Evolutionary conservation across 202 grass and related monocot genomes (phyloP).

Genomic region (Panicum virgatum): DNA sequence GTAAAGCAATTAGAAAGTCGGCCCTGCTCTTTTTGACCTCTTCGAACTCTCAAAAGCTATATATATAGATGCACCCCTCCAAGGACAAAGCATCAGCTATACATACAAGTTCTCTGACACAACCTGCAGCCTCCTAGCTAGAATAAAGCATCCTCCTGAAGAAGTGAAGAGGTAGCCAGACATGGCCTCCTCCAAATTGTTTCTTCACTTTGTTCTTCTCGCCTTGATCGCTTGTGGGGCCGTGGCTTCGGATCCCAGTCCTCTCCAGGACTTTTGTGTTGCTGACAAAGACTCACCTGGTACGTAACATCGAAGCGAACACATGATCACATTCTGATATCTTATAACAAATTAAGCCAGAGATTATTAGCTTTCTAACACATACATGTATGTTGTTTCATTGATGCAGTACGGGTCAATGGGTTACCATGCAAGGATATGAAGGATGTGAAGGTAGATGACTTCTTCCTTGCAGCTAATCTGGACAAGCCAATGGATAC

Average conservation of each 20-base stretch:
- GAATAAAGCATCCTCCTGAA: not conserved
- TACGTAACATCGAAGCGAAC: not conserved
- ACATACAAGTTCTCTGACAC: not conserved
- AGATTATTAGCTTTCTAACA: not conserved
- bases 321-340: too few relatives aligned
- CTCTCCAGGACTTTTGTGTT: constrained; percentile 41
- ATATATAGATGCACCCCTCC: not conserved
- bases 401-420: constrained; percentile 1
- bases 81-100: not conserved
- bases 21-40: not conserved
- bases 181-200: not conserved
- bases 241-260: constrained; percentile 20
- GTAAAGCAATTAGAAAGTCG: not conserved
- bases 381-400: not conserved
- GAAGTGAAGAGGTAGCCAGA: not conserved
- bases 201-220: not conserved
- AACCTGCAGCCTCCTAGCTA: not conserved
- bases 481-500: constrained; percentile 30
- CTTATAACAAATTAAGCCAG: not conserved
- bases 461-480: constrained; percentile 29
- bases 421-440: constrained; percentile 9
- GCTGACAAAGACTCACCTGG: constrained; percentile 21
- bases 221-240: not conserved
- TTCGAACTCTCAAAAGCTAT: not conserved
- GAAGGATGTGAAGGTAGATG: not conserved